phyloP scores from a whole-genome alignment of 257 asterid species.

The Fraxinus anomala region DNA sequence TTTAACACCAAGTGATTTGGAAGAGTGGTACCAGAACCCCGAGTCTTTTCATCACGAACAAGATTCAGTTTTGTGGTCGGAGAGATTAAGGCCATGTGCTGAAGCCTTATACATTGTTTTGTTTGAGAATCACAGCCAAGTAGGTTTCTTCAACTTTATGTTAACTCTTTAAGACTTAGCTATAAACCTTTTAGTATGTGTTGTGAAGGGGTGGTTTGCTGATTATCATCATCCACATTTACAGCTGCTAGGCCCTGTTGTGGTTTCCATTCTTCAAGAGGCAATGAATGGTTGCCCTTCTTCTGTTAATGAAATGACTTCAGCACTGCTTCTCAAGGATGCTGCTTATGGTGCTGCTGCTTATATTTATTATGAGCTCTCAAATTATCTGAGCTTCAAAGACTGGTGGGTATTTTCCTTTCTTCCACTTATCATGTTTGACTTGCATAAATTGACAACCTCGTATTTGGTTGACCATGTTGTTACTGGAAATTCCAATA shows the following conservation, averaged over 20 bases:
- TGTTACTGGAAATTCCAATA: constrained; percentile 19
- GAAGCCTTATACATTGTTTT: constrained; percentile 92
- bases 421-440: constrained; percentile 11
- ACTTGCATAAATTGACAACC: constrained; percentile 14
- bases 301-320: constrained; percentile 76
- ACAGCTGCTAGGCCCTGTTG: constrained; percentile 94
- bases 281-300: constrained; percentile 91
- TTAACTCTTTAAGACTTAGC: constrained; percentile 16
- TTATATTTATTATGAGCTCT: constrained; percentile 91
- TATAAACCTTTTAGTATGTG: constrained; percentile 11
- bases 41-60: constrained; percentile 94
- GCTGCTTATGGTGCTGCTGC: constrained; percentile 99
- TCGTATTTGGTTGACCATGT: constrained; percentile 14
- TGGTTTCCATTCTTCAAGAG: constrained; percentile 95
- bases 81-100: constrained; percentile 94
- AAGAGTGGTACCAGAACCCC: constrained; percentile 89
- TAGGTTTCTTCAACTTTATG: constrained; percentile 41
- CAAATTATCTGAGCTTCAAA: constrained; percentile 87
- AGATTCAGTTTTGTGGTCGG: constrained; percentile 91
- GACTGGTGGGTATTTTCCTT: constrained; percentile 69
- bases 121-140: constrained; percentile 91
- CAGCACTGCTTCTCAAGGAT: constrained; percentile 87
- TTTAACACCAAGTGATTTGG: constrained; percentile 79
- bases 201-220: constrained; percentile 28
- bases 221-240: constrained; percentile 32